Base-by-base conservation (phyloP, 2,329 filamentous ascomycete genomes). In the Fusarium coffeatum region DNA sequence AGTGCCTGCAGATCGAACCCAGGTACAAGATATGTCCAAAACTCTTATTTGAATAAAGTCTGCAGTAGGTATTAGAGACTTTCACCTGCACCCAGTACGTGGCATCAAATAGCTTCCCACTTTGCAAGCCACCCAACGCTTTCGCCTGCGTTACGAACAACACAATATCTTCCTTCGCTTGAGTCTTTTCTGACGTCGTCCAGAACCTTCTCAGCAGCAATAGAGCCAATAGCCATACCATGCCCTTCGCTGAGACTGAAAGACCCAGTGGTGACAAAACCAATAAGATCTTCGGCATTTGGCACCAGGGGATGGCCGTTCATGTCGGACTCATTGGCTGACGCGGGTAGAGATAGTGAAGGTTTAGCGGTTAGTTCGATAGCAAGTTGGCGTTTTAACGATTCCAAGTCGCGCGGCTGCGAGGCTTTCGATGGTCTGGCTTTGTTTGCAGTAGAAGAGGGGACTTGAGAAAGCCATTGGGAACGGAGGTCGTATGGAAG, bases 231-330 rank as follows among this genome's bases (percentile, higher is more conserved):
- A 1, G 90, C 95, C 18, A 89, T 89, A 1, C 91, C 92, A 70
- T 86, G 87, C 0, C 95, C 96, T 69, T 92, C 88, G 4, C 88
- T 87, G 3, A 98, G 86, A 74, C 91, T 94, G 78, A 91, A 97
- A 53, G 92, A 91, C 0, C 95, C 96, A 2, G 91, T 92, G 4
- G 94, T 98, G 25, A 98, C 90, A 77, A 97, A 99, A 0, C 96
- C 96, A 53, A 98, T 88, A 15, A 98, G 84, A 77, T 98, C 92
- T 23, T 87, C 84, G 66, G 89, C 89, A 12, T 85, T 84, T 0
- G 95, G 95, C n/a, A 94, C 89, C 0, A 89, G 76, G 1, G 91
- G 90, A 71, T 93, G 88, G 0, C 83, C 83, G 25, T 80, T 76
- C 80, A 85, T 77, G 66, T 80, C 78, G 53, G 72, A 76, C 58